Conservation (phyloP, 169 alveolate genomes). For the Perkinsus olseni region DNA sequence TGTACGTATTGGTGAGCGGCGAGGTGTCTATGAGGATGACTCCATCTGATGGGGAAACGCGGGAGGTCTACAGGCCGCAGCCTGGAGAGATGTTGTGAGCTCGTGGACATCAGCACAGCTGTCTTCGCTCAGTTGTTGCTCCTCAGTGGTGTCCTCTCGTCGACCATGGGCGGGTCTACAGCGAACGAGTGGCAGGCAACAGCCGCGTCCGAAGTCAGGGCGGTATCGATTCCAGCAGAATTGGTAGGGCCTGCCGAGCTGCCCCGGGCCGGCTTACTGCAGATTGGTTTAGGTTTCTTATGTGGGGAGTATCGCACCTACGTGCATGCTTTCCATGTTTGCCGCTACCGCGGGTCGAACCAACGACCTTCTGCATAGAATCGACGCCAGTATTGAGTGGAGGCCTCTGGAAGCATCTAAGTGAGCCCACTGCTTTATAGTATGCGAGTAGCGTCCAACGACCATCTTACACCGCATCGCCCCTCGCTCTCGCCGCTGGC, state of each 20-base stretch:
- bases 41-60: not conserved
- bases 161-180: not conserved
- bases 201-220: not conserved
- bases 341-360: conserved; percentile 1
- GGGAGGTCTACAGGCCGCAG: not conserved
- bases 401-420: not conserved
- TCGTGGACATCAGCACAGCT: no score
- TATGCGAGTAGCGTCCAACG: no score
- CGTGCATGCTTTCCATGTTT: not conserved
- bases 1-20: not conserved
- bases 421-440: no score
- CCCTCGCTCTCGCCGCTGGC: no score
- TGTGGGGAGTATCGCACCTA: not conserved
- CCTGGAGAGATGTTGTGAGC: not conserved
- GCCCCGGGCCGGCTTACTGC: not conserved
- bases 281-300: not conserved
- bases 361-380: not conserved
- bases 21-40: not conserved
- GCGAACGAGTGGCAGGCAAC: not conserved
- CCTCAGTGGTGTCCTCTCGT: not conserved
- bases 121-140: not conserved
- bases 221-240: not conserved
- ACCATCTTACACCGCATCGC: no score
- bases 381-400: not conserved
- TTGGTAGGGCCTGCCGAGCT: not conserved